Base-by-base conservation (phyloP, 164 flowering plant genomes). In the Nymphaea colorata region DNA sequence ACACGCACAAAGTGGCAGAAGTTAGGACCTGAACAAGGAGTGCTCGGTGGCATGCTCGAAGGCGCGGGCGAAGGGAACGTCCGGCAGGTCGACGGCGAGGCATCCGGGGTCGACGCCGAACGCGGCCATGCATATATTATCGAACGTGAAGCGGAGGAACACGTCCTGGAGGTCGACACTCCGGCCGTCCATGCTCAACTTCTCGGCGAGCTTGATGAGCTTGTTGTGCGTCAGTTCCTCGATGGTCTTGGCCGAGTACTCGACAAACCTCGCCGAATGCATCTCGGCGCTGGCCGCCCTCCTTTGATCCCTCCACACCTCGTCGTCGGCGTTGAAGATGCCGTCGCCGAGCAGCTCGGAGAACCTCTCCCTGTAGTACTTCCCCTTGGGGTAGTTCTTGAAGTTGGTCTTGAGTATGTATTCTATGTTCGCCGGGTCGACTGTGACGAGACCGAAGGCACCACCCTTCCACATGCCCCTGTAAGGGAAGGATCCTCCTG, bases 301-400 rank as follows among this genome's bases (percentile, higher is more conserved):
- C 11, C 96, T 65, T 66, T 89, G 93, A 8, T 69, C 74, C 77
- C 76, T 77, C 96, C 98, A 92, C 10, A 18, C 17, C 3, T 82
- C 84, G 3, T 76, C 85, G 44, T 92, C 98, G 8, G 82, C 86
- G 65, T 86, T 89, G 69, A 92, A 92, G 44, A 92, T 88, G 5
- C 96, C 98, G 51, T 76, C 75, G 0, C 96, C 94, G 7, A 92
- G 87, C 18, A 92, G 73, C 41, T 92, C 93, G 0, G 61, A 7
- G 43, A 92, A 82, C 43, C 86, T 73, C 68, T 88, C 88, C 3
- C 82, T 67, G 69, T 79, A 90, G 65, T 79, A 80, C 41, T 73
- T 72, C 0, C 96, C 96, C 72, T 92, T 92, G 0, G 96, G 98
- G 82, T 84, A 92, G 75, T 86, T 92, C 10, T 66, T 74, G 80